Evolutionary conservation across 140 eudicot species (phyloP), one percentile per base, ranked within the genome.

Genomic region (Bidens hawaiensis): DNA sequence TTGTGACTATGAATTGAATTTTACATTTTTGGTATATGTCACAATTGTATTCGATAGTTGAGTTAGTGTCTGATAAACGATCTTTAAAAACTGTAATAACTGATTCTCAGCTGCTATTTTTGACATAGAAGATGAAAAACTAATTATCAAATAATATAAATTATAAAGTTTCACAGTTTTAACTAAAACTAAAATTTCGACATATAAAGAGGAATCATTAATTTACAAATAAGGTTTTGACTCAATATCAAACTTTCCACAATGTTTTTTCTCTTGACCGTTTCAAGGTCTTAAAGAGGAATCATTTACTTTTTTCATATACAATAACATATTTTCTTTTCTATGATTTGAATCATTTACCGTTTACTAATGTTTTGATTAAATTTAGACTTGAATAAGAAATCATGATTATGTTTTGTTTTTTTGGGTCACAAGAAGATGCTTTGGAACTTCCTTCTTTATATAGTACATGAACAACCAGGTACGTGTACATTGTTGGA

Each of bases 241-340:
- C 53, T 47, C 26, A 9, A 51, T 22, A 51, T 51, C 34, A 18
- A 51, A 23, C 19, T 23, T 51, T 51, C 59, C 34, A 13, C 18
- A 4, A 11, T 51, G n/a, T 49, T 10, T 49, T 49, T 49, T 24
- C 59, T 51, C 59, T 51, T 51, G 59, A 51, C 59, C 59, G 24
- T 34, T 51, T 51, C 59, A 23, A 51, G 59, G 59, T 51, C 34
- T 23, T 24, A 12, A 13, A 12, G 5, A 1, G 12, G 23, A 23
- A 45, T 15, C 21, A 16, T 45, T 16, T 16, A 15, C 51, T 45
- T 45, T 17, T 36, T 13, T 9, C 10, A 36, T 36, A 7, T 36
- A n/a, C n/a, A n/a, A n/a, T n/a, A n/a, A n/a, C n/a, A n/a, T n/a
- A 4, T 6, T 5, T 1, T 46, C 2, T 51, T 51, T 51, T 24